These are phyloP conservation scores for Pistacia vera DNA, from an alignment of 345 rosid species.

Conservation along the genomic window DNA sequence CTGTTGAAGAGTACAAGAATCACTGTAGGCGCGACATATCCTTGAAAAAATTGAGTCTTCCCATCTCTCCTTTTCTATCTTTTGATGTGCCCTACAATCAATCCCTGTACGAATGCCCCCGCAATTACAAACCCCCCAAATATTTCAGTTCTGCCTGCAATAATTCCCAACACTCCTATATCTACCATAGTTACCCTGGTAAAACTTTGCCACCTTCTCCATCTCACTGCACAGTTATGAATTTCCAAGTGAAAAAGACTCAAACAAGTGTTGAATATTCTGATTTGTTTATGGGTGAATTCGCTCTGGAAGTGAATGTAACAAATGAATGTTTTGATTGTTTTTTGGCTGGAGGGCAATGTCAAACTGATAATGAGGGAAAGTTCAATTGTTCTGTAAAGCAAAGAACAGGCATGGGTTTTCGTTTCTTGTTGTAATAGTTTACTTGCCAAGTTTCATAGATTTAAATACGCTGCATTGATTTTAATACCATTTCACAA, in stretches of 20 bases:
- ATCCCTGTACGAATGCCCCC: too few relatives aligned
- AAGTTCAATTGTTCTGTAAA: constrained; percentile 9
- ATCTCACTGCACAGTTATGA: constrained; percentile 30
- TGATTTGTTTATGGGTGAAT: constrained; percentile 12
- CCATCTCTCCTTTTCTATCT: too few relatives aligned
- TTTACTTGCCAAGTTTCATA: not conserved
- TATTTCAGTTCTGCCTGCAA: too few relatives aligned
- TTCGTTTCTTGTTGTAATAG: too few relatives aligned
- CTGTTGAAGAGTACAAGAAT: too few relatives aligned
- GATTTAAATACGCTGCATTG: not conserved
- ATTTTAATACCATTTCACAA: not conserved
- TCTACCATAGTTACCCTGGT: not conserved
- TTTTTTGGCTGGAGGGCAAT: constrained; percentile 11
- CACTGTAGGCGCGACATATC: too few relatives aligned
- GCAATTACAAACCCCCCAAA: too few relatives aligned
- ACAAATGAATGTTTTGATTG: not conserved
- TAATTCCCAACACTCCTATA: too few relatives aligned
- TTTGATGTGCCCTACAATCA: too few relatives aligned
- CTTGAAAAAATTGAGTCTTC: too few relatives aligned
- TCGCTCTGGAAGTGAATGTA: constrained; percentile 10
- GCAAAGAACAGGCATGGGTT: not conserved
- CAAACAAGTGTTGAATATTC: not conserved
- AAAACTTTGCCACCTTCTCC: not conserved
- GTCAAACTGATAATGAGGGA: not conserved
- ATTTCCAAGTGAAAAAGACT: constrained; percentile 20